A percentile compares a stretch with the other conserved stretches of the same genome.
Conservation (phyloP, 2,329 filamentous ascomycete species). For the Raffaelea albimanens region DNA sequence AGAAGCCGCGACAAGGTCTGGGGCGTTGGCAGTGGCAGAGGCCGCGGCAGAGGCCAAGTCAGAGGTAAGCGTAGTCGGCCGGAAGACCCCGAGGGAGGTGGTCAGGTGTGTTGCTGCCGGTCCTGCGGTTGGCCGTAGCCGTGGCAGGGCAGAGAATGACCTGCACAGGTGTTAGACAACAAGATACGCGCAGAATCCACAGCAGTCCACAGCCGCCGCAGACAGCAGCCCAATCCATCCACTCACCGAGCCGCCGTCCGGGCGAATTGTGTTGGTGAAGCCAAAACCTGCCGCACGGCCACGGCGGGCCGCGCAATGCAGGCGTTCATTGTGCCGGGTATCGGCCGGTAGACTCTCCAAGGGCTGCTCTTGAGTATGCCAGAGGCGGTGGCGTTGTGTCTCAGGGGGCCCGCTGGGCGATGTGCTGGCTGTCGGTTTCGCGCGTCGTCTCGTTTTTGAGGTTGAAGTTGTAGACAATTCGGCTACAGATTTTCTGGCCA, state of each 20-base stretch:
- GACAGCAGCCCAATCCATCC: neutral
- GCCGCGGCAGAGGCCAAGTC: conserved; percentile 23
- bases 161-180: conserved; percentile 10
- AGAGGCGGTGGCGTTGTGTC: neutral
- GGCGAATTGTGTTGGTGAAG: no score
- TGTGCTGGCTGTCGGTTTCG: neutral
- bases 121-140: conserved; percentile 12
- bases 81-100: conserved; percentile 11
- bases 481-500: neutral
- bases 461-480: no score
- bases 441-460: no score
- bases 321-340: neutral
- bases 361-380: neutral
- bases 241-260: neutral
- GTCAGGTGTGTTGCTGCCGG: no score
- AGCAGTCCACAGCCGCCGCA: no score
- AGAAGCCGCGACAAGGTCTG: conserved; percentile 34
- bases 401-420: no score
- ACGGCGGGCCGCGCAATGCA: neutral
- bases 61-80: neutral
- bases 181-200: no score
- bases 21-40: neutral
- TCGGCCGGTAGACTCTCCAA: no score
- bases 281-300: neutral
- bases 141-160: conserved; percentile 17